These are phyloP conservation scores for Solanum pimpinellifolium DNA, from an alignment of 257 asterid genomes.

Conservation along the genomic window DNA sequence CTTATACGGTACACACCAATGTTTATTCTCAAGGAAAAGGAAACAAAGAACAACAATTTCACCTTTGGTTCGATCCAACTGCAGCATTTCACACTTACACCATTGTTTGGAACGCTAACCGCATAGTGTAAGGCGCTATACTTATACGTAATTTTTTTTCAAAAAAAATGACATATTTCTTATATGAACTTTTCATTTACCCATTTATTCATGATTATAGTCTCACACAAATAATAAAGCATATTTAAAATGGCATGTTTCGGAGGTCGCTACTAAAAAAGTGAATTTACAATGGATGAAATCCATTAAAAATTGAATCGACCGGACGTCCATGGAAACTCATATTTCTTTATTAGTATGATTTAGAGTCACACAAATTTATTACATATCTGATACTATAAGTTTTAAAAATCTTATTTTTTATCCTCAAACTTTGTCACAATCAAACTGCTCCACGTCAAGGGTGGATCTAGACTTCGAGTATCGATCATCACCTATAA, in stretches of 20 bases:
- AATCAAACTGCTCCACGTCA: not conserved
- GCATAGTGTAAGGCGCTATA: slow-evolving; percentile 28
- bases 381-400: not conserved
- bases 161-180: too few relatives aligned
- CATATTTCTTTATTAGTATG: rapidly evolving
- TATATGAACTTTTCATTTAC: too few relatives aligned
- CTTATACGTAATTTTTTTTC: too few relatives aligned
- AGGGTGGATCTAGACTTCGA: not conserved
- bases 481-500: not conserved
- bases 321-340: not conserved
- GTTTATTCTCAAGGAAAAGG: slow-evolving; percentile 37
- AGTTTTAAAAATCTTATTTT: not conserved
- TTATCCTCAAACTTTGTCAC: not conserved
- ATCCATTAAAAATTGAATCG: not conserved
- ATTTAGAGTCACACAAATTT: not conserved
- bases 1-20: slow-evolving; percentile 52
- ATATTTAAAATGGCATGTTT: too few relatives aligned
- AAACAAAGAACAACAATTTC: slow-evolving; percentile 49
- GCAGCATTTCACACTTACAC: slow-evolving; percentile 48
- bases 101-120: slow-evolving; percentile 42
- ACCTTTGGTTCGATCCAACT: slow-evolving; percentile 57
- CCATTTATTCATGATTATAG: too few relatives aligned
- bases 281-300: too few relatives aligned
- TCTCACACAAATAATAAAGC: not conserved
- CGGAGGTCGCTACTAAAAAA: not conserved